Evolutionary conservation across 164 flowering plant species (phyloP).

Genomic region (Tetrastigma voinierianum): DNA sequence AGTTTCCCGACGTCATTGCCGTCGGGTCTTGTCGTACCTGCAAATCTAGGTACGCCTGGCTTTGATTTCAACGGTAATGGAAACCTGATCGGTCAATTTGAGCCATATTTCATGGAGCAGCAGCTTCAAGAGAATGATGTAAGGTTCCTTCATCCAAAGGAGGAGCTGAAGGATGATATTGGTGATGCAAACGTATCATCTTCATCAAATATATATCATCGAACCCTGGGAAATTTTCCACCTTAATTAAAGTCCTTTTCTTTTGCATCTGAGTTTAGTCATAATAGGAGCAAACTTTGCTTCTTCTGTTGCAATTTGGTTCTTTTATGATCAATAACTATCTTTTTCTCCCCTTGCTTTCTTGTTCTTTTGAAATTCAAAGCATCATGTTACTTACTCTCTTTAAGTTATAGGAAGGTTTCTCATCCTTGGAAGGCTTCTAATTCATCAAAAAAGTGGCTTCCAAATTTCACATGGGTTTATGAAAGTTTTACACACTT

Average conservation of each 20-base stretch:
- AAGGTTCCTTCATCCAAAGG: constrained; percentile 51
- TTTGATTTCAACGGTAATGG: constrained; percentile 26
- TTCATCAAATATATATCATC: constrained; percentile 25
- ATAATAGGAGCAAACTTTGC: too few relatives aligned
- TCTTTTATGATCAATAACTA: not conserved
- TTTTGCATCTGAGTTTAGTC: not conserved
- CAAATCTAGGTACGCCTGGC: constrained; percentile 27
- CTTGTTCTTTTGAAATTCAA: too few relatives aligned
- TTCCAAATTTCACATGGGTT: too few relatives aligned
- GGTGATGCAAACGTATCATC: constrained; percentile 34
- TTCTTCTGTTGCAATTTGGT: not conserved
- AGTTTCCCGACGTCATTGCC: constrained; percentile 44
- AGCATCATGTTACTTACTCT: too few relatives aligned
- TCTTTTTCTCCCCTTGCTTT: not conserved
- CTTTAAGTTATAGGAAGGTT: too few relatives aligned
- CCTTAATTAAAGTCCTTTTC: constrained; percentile 11
- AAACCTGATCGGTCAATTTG: constrained; percentile 22
- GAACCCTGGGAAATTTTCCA: constrained; percentile 35
- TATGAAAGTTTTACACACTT: too few relatives aligned
- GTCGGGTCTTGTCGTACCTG: constrained; percentile 29
- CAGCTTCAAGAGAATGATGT: constrained; percentile 36
- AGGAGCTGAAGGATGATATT: constrained; percentile 57
- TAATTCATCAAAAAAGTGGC: too few relatives aligned
- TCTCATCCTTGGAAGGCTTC: too few relatives aligned
- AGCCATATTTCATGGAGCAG: constrained; percentile 36